A percentile compares a stretch with the other conserved stretches of the same genome.
Conservation (phyloP, 2,329 filamentous ascomycete species). For the Claviceps spartinae region DNA sequence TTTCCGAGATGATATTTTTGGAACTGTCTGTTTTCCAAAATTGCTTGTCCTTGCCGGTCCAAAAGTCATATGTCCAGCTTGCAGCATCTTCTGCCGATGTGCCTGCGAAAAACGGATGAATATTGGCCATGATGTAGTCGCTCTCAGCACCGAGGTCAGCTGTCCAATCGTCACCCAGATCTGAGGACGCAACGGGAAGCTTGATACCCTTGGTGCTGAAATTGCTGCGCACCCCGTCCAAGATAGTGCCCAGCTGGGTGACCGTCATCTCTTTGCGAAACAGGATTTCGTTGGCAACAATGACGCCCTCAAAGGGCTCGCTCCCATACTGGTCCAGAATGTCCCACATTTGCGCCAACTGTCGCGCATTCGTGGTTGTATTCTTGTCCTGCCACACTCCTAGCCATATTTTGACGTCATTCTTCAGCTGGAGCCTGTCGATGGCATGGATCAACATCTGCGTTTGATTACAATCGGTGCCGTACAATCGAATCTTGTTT, state of each 20-base stretch:
- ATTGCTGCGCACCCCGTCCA: slow-evolving; percentile 58
- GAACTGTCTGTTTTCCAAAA: slow-evolving; percentile 49
- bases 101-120: slow-evolving; percentile 91
- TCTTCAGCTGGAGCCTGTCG: slow-evolving; percentile 54
- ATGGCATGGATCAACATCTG: slow-evolving; percentile 84
- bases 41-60: slow-evolving; percentile 52
- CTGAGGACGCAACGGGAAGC: slow-evolving; percentile 73
- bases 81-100: slow-evolving; percentile 54
- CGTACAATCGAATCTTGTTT: slow-evolving; percentile 77
- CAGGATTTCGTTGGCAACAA: slow-evolving; percentile 68
- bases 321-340: slow-evolving; percentile 58
- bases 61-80: slow-evolving; percentile 73
- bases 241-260: slow-evolving; percentile 45
- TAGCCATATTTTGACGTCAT: slow-evolving; percentile 75
- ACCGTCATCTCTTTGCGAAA: slow-evolving; percentile 64
- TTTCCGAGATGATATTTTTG: slow-evolving; percentile 76
- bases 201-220: slow-evolving; percentile 52
- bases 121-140: slow-evolving; percentile 90
- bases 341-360: slow-evolving; percentile 71
- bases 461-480: slow-evolving; percentile 95
- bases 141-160: slow-evolving; percentile 51
- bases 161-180: slow-evolving; percentile 82
- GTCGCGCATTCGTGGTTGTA: slow-evolving; percentile 67
- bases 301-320: slow-evolving; percentile 65
- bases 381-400: slow-evolving; percentile 89